Evolutionary conservation across 345 rosid species (phyloP).

Genomic region (Eutrema japonicum): DNA sequence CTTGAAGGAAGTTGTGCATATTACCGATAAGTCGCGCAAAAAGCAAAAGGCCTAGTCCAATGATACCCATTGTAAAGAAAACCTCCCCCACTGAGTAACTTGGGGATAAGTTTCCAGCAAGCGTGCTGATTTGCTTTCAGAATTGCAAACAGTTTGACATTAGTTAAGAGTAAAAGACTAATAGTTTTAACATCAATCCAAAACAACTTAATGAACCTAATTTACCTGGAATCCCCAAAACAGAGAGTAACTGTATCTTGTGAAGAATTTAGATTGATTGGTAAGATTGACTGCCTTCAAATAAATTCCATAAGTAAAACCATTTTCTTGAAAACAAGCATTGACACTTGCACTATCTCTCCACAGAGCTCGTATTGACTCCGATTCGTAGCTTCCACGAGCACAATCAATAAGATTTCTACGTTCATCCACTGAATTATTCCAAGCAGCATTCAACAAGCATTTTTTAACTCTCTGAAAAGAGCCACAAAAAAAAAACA

Average conservation of each 20-base stretch:
- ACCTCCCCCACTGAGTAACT: constrained; percentile 80
- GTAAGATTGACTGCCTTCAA: constrained; percentile 60
- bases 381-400: not conserved
- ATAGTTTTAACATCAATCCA: not conserved
- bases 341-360: constrained; percentile 39
- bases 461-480: constrained; percentile 85
- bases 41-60: constrained; percentile 88
- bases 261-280: constrained; percentile 41
- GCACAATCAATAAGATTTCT: constrained; percentile 66
- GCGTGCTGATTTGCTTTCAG: constrained; percentile 89
- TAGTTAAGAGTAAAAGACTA: not conserved
- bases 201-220: not conserved
- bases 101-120: constrained; percentile 81
- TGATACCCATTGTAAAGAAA: constrained; percentile 77
- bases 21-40: constrained; percentile 93
- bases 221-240: constrained; percentile 97
- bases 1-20: constrained; percentile 92
- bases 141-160: constrained; percentile 9
- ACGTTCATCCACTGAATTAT: constrained; percentile 34
- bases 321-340: constrained; percentile 54
- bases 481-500: not conserved
- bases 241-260: constrained; percentile 71
- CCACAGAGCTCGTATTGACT: constrained; percentile 35
- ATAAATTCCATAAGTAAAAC: constrained; percentile 69
- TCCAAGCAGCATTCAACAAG: constrained; percentile 41